Percentiles rank a stretch among this genome's conserved stretches.
phyloP scores from a whole-genome alignment of 768 basidiomycete genomes.

The Amylocystis lapponica region DNA sequence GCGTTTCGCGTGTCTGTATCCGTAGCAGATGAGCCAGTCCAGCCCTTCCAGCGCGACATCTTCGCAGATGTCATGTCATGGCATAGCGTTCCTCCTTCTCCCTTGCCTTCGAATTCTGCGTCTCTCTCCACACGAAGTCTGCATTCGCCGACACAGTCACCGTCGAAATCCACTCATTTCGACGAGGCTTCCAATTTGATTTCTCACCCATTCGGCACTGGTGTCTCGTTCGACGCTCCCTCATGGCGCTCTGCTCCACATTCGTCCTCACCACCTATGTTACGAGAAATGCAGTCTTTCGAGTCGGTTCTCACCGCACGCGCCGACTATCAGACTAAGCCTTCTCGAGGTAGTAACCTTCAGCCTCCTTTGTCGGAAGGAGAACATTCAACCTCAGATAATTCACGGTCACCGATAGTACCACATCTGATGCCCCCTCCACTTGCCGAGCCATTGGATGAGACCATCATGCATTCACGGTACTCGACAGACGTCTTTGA shows the following conservation, averaged over 20 bases:
- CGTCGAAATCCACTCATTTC: too few species aligned
- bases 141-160: constrained; percentile 10
- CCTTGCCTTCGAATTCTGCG: constrained; percentile 26
- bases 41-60: constrained; percentile 38
- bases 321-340: constrained; percentile 30
- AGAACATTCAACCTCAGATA: background rate
- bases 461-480: constrained; percentile 50
- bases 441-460: constrained; percentile 32
- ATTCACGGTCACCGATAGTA: background rate
- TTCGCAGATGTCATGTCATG: constrained; percentile 67
- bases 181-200: too few species aligned
- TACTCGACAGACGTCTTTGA: constrained; percentile 78
- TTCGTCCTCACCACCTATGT: constrained; percentile 31
- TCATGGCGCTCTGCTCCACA: constrained; percentile 37
- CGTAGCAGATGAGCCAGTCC: constrained; percentile 20
- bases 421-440: constrained; percentile 6
- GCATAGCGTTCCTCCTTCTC: constrained; percentile 34
- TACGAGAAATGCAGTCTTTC: constrained; percentile 87
- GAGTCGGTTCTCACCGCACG: constrained; percentile 77
- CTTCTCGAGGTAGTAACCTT: background rate
- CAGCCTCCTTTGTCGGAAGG: background rate
- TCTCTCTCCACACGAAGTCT: constrained; percentile 29
- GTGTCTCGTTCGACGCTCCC: constrained; percentile 58
- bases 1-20: constrained; percentile 37
- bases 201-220: constrained; percentile 62